Evolutionary conservation across 2,329 filamentous ascomycete species (phyloP), one percentile per base, ranked within the genome.

Genomic region (Exophiala aquamarina): DNA sequence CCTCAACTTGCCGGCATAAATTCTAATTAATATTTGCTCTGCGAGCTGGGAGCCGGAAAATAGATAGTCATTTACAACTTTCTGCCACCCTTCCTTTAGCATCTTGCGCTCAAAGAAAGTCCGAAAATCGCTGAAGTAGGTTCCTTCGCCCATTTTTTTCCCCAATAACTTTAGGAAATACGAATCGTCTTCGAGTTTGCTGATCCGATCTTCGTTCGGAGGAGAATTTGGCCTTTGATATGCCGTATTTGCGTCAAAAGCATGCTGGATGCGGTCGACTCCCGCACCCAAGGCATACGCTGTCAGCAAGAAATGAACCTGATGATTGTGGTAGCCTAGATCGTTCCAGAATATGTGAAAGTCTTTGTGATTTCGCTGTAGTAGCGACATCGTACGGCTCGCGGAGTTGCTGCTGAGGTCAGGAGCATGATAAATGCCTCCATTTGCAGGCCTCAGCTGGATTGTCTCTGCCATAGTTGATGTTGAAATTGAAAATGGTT

Each of bases 341-440:
- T 77, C 50, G 50, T 92, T 93, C 74, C 89, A 94, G 69, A 84
- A 94, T 47, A 89, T 84, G 62, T 95, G 87, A 58, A 91, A 80
- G 29, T 68, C 69, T 15, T 77, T 78, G 54, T 93, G 76, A 61
- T 95, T 90, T 47, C 82, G 70, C 62, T 94, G 87, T 15, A 95
- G 69, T 3, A 95, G 67, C 52, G 86, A 73, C 2, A 82, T 84
- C 1, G 78, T 75, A 49, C 72, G 82, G 28, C 71, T 14, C 32
- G 32, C 32, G 6, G 32, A 14, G 32, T 14, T n/a, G 14, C 6
- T 34, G 6, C 5, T 5, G 32, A 34, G 5, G 6, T 5, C n/a
- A 5, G 6, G 6, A 14, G n/a, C 32, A 34, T 14, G 13, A 18
- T 7, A 34, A 14, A 34, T 34, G n/a, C 32, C 32, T 8, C 6